Evolutionary conservation across 495 filamentous ascomycete genomes (phyloP), one percentile per base, ranked within the genome.

Genomic region (Astrothelium macrocarpum): DNA sequence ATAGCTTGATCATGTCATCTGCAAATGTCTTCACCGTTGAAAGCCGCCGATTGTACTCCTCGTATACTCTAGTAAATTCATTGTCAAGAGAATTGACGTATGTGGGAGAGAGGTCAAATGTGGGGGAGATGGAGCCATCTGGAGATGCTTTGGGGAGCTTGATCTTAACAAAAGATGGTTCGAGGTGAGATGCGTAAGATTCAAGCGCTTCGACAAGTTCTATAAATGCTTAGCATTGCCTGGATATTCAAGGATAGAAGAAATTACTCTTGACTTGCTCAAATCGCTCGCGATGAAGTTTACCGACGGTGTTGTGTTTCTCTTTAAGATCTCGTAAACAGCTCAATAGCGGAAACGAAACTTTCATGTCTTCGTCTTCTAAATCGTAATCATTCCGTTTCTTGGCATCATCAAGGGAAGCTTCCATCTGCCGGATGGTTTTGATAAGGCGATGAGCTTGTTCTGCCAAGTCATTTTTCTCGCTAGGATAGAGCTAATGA

Each of bases 161-260:
- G 68, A 97, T 83, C 67, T 84, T 80, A 65, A 97, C 81, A 70
- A 95, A 95, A 4, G 85, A 86, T 20, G 88, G 73, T 73, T 99
- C 94, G 39, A 99, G 88, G 72, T 96, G 93, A 18, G 89, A 91
- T 0, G 94, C 92, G 71, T 96, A 97, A 45, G 91, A 95, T 72
- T 96, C 87, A 16, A 99, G 86, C 1, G 91, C 93, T 73, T 93
- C 85, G 11, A 90, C 90, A 64, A 99, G 85, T 80, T 95, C 92
- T 97, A 20, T 9, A 11, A 20, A 5, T 20, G 26, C 58, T 68
- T 64, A 73, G 64, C 49, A 64, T 34, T 49, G 32, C 16, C 9
- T 25, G n/a, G 46, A 53, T 16, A 26, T 32, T n/a, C 4, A 32
- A 32, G 12, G 10, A 23, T n/a, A 74, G 87, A 20, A 56, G 7